phyloP scores from a whole-genome alignment of 768 basidiomycete genomes.

The Clitopilus passeckerianus region DNA sequence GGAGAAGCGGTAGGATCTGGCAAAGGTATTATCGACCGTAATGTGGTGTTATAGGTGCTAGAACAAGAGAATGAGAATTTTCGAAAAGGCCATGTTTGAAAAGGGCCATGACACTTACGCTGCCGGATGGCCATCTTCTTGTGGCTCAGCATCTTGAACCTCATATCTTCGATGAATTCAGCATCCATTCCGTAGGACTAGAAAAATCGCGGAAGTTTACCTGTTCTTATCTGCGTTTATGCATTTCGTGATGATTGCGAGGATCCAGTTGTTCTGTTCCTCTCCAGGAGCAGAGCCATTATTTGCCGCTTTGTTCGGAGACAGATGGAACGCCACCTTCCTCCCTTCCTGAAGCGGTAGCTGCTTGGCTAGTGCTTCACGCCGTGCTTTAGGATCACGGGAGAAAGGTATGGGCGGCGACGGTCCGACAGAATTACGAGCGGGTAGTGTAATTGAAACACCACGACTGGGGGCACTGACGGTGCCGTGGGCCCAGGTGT shows the following conservation, averaged over 20 bases:
- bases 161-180: slow-evolving; percentile 54
- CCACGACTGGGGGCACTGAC: slow-evolving; percentile 31
- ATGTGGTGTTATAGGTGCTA: slow-evolving; percentile 66
- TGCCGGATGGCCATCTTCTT: slow-evolving; percentile 75
- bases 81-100: neutral
- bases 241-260: slow-evolving; percentile 70
- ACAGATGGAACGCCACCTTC: slow-evolving; percentile 79
- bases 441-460: slow-evolving; percentile 51
- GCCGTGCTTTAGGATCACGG: slow-evolving; percentile 63
- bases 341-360: slow-evolving; percentile 68
- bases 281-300: slow-evolving; percentile 20
- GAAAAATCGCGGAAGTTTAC: slow-evolving; percentile 21
- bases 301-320: slow-evolving; percentile 45
- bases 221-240: slow-evolving; percentile 70
- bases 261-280: slow-evolving; percentile 59
- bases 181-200: too few species aligned
- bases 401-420: slow-evolving; percentile 44
- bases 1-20: slow-evolving; percentile 63
- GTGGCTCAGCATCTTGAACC: slow-evolving; percentile 81
- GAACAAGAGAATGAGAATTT: slow-evolving; percentile 6
- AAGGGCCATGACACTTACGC: slow-evolving; percentile 26
- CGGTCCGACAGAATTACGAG: slow-evolving; percentile 57
- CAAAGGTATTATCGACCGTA: slow-evolving; percentile 71
- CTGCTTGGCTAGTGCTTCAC: slow-evolving; percentile 57
- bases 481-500: slow-evolving; percentile 39